Percentiles rank a stretch among this genome's conserved stretches.
phyloP scores from a whole-genome alignment of 768 basidiomycete species.

The Podaxis sp. region DNA sequence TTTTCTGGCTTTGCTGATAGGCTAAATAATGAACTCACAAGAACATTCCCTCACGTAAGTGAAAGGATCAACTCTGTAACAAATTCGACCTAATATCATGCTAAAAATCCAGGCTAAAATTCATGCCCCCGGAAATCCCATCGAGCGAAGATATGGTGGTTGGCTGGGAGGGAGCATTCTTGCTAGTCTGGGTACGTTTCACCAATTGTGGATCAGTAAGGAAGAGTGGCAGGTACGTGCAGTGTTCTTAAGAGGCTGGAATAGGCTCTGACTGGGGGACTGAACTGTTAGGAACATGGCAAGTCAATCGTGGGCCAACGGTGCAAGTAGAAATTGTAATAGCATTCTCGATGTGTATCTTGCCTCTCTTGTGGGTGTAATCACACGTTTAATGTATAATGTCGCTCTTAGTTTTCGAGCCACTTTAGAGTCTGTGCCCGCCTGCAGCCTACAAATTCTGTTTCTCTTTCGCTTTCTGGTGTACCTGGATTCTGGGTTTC shows the following conservation, averaged over 20 bases:
- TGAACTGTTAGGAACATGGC: conserved; percentile 62
- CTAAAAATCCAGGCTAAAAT: conserved; percentile 64
- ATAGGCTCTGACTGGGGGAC: not conserved
- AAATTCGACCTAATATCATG: not conserved
- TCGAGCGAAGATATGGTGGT: conserved; percentile 85
- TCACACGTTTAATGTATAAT: not conserved
- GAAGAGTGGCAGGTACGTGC: conserved; percentile 85
- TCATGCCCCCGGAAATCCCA: conserved; percentile 85
- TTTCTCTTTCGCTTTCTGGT: not conserved
- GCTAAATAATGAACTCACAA: conserved; percentile 67
- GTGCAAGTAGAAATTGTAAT: conserved; percentile 56
- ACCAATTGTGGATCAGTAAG: conserved; percentile 92
- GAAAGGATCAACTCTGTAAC: not conserved
- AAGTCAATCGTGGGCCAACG: conserved; percentile 78
- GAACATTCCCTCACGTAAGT: conserved; percentile 77
- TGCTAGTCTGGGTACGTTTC: conserved; percentile 94
- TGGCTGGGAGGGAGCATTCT: conserved; percentile 98
- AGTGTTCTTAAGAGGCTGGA: not conserved
- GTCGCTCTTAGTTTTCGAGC: not conserved
- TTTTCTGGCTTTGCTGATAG: conserved; percentile 86
- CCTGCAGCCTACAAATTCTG: too few relatives aligned
- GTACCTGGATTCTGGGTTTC: too few relatives aligned
- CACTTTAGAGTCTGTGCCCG: too few relatives aligned
- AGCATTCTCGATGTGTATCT: conserved; percentile 2
- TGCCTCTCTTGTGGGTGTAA: not conserved